Evolutionary conservation across 139 green algal genomes (phyloP).

Genomic region (Desmodesmus armatus): DNA sequence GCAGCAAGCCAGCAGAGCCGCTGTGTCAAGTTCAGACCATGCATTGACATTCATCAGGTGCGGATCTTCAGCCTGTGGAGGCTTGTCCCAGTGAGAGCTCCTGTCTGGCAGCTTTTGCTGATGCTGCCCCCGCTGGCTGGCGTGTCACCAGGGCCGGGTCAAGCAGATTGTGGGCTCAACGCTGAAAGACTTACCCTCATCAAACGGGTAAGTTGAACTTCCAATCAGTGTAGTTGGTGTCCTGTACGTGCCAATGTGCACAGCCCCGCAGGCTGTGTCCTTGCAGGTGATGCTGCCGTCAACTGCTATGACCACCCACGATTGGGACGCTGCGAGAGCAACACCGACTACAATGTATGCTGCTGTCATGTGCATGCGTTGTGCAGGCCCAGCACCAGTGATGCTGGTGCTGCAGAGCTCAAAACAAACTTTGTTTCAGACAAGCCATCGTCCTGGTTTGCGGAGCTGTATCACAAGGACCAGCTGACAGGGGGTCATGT

Average conservation of each 20-base stretch:
- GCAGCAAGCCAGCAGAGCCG: no score
- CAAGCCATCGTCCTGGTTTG: conserved; percentile 85
- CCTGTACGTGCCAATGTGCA: neutral
- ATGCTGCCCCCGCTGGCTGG: neutral
- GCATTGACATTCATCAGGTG: conserved; percentile 99
- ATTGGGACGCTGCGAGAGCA: neutral
- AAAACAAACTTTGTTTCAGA: conserved; percentile 97
- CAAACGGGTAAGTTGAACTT: conserved; percentile 8
- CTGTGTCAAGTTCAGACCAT: conserved; percentile 88
- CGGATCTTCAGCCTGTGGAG: neutral
- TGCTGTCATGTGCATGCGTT: neutral
- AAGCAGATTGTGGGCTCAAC: conserved; percentile 99
- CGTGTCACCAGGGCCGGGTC: conserved; percentile 87
- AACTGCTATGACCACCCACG: conserved; percentile 4
- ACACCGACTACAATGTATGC: neutral
- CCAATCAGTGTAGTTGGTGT: neutral
- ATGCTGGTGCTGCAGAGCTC: conserved; percentile 48
- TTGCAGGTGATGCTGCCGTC: neutral
- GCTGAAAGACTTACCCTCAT: conserved; percentile 79
- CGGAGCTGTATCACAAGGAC: conserved; percentile 88
- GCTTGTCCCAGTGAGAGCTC: neutral
- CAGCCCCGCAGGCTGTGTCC: no score
- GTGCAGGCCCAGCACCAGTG: no score
- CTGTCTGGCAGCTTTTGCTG: neutral
- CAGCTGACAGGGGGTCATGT: conserved; percentile 92